Base-by-base conservation (phyloP, 78 protist species). In the Bigelowiella natans region DNA sequence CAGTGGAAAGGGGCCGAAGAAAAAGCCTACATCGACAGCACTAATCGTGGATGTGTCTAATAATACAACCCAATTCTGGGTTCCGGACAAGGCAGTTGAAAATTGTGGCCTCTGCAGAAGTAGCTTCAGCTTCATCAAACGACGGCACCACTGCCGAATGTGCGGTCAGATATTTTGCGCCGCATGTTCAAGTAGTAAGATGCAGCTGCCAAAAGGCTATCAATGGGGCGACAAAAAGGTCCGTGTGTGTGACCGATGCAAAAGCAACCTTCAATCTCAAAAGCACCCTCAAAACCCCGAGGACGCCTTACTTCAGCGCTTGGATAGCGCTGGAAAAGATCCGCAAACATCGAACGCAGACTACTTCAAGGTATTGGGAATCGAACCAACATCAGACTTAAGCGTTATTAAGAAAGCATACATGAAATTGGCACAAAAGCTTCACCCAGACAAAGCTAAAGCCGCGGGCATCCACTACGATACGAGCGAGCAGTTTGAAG, bases 141-240 rank as follows among this genome's bases (percentile, higher is more conserved):
- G 90, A 26, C 39, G 85, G 64, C 91, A 89, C 36, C 91, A 89
- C 39, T 89, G 91, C 26, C 86, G 91, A n/a, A 34, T n/a, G 2
- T 89, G 91, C 64, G 91, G 91, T 64, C 30, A 82, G 40, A 3
- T 89, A 39, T n/a, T 82, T 7, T 89, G 91, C 87, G 34, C 0
- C 90, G 0, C 31, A 38, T 88, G 90, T 38, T 30, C 30, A 11
- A 1, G 0, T 28, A 0, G 36, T 28, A 1, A 39, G 18, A 31
- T 1, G 2, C 39, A 39, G 0, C 64, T 86, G 18, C 89, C 89
- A 11, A 31, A 38, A 2, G 31, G 40, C 40, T 3, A 0, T 18
- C n/a, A 0, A 36, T 2, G 37, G 88, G 73, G 73, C 7, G 73
- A 51, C 73, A 26, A 18, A 26, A 51, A 51, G 73, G 73, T 51